A percentile compares a stretch with the other conserved stretches of the same genome.
phyloP scores from a whole-genome alignment of 495 filamentous ascomycete species.

The Neurospora sp. region DNA sequence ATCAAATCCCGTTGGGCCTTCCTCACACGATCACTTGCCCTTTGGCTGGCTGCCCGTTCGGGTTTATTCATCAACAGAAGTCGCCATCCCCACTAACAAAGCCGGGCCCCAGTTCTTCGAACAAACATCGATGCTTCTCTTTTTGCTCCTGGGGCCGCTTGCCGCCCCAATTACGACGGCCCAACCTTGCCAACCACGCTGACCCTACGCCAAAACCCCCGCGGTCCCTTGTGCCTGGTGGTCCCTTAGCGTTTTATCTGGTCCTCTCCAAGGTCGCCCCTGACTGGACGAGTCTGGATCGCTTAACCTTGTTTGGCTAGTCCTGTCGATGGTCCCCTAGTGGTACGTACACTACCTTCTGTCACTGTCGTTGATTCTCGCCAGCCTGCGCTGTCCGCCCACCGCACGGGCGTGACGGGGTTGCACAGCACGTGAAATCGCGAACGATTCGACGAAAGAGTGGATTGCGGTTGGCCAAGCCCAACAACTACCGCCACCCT shows the following conservation, averaged over 20 bases:
- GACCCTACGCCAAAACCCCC: not conserved
- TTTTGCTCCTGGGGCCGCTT: not conserved
- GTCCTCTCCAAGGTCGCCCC: not conserved
- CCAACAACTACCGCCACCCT: not conserved
- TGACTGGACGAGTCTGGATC: not conserved
- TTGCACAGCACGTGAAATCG: not conserved
- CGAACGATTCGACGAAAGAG: not conserved
- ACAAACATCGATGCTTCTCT: not conserved
- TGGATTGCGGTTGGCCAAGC: not conserved
- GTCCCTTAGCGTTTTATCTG: not conserved
- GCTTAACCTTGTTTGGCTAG: not conserved
- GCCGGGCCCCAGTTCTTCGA: not conserved
- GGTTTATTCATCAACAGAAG: not conserved
- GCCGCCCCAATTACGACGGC: not conserved
- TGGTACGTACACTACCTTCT: not conserved
- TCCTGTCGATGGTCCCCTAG: not conserved
- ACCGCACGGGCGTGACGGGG: not conserved
- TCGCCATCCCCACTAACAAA: conserved; percentile 5
- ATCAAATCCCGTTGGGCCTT: not conserved
- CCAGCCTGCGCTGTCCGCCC: not conserved
- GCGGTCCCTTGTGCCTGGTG: not conserved
- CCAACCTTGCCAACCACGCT: not conserved
- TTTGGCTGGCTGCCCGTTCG: not conserved
- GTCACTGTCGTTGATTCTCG: not conserved
- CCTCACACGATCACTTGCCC: conserved; percentile 20